These are phyloP conservation scores for Candida anglica DNA, from an alignment of 805 yeast species.

Conservation along the genomic window DNA sequence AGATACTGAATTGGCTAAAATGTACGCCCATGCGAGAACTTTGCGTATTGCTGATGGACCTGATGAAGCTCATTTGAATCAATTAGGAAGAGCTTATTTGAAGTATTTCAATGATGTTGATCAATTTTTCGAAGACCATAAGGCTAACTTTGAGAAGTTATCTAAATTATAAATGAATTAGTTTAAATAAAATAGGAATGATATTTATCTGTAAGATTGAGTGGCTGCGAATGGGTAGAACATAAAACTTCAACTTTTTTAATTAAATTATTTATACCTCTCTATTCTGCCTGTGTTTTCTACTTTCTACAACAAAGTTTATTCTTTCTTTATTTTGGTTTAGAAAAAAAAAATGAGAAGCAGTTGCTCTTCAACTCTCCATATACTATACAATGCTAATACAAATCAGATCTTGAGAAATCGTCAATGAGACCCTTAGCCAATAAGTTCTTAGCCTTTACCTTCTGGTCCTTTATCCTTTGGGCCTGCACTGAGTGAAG, in stretches of 20 bases:
- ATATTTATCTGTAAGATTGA: no score
- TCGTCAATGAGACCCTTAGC: constrained; percentile 56
- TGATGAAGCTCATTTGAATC: constrained; percentile 60
- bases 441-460: constrained; percentile 45
- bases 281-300: no score
- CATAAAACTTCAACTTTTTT: no score
- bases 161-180: constrained; percentile 22
- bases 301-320: no score
- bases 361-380: no score
- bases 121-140: constrained; percentile 24
- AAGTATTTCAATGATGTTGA: constrained; percentile 35
- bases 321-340: no score
- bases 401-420: constrained; percentile 52
- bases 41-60: constrained; percentile 68
- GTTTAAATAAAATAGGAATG: no score
- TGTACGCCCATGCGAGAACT: constrained; percentile 51
- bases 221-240: no score
- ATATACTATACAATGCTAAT: constrained; percentile 33
- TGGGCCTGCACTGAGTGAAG: constrained; percentile 24
- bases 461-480: constrained; percentile 38
- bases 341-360: no score
- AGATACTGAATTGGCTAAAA: constrained; percentile 54
- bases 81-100: constrained; percentile 48
- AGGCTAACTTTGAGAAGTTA: constrained; percentile 14
- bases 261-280: no score